These are phyloP conservation scores for Abrus precatorius DNA, from an alignment of 306 rosid species.

Conservation along the genomic window DNA sequence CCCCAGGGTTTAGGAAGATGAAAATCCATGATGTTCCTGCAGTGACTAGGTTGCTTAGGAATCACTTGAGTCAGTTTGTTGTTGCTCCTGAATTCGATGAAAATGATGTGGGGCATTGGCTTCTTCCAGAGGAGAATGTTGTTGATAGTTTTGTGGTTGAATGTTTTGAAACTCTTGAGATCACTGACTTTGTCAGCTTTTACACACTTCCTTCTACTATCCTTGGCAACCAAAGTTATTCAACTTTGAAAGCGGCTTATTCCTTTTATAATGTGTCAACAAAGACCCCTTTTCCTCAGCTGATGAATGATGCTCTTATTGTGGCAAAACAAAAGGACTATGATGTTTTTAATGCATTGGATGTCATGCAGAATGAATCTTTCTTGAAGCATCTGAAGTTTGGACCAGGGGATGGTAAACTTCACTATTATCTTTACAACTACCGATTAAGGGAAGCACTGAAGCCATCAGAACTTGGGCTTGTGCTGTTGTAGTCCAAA, in stretches of 20 bases:
- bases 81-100: slow-evolving; percentile 15
- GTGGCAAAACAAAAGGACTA: slow-evolving; percentile 62
- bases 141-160: slow-evolving; percentile 50
- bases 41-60: too few relatives aligned
- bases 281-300: slow-evolving; percentile 25
- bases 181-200: slow-evolving; percentile 96
- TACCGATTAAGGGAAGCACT: slow-evolving; percentile 57
- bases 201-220: slow-evolving; percentile 85
- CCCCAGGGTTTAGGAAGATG: too few relatives aligned
- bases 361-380: slow-evolving; percentile 71
- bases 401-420: slow-evolving; percentile 78
- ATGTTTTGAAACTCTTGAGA: slow-evolving; percentile 85
- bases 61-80: too few relatives aligned
- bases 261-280: slow-evolving; percentile 70
- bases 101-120: too few relatives aligned
- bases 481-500: slow-evolving; percentile 67
- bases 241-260: slow-evolving; percentile 68
- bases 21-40: too few relatives aligned
- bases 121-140: too few relatives aligned
- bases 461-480: slow-evolving; percentile 74
- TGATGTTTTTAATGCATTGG: slow-evolving; percentile 78
- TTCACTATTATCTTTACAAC: slow-evolving; percentile 75
- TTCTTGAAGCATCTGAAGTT: slow-evolving; percentile 75
- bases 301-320: slow-evolving; percentile 52
- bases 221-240: slow-evolving; percentile 67